Percentiles rank a stretch among this genome's conserved stretches.
phyloP scores from a whole-genome alignment of 208 protist genomes.

The Trypanosoma avium region DNA sequence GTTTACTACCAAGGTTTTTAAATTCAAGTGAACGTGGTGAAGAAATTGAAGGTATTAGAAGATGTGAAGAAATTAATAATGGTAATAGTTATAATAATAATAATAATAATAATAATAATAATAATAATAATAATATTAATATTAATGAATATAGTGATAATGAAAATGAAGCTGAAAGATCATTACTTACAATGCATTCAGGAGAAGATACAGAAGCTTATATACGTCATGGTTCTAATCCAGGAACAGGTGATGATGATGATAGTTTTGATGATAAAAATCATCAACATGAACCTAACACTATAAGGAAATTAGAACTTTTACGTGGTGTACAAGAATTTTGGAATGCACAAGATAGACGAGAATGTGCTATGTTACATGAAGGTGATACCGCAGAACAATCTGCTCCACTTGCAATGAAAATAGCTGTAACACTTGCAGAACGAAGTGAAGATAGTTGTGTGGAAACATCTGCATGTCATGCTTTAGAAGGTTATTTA shows the following conservation, averaged over 20 bases:
- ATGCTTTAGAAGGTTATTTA: slow-evolving; percentile 67
- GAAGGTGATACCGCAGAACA: slow-evolving; percentile 31
- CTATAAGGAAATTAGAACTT: slow-evolving; percentile 84
- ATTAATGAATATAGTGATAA: not conserved
- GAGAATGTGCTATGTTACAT: slow-evolving; percentile 59
- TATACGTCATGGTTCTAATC: slow-evolving; percentile 26
- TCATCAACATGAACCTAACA: slow-evolving; percentile 68
- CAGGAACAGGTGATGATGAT: slow-evolving; percentile 31
- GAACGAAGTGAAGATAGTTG: slow-evolving; percentile 53
- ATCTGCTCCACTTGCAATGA: slow-evolving; percentile 35
- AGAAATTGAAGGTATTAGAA: not conserved
- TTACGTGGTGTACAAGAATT: slow-evolving; percentile 74
- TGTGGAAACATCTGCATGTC: slow-evolving; percentile 64
- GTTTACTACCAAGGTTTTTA: slow-evolving; percentile 25
- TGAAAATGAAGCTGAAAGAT: slow-evolving; percentile 5
- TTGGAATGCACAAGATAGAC: slow-evolving; percentile 77
- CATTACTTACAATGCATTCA: slow-evolving; percentile 31
- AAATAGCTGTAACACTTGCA: slow-evolving; percentile 44
- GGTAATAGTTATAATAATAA: not conserved
- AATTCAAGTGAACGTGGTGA: not conserved
- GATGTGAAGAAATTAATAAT: not conserved
- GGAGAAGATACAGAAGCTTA: slow-evolving; percentile 37
- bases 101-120: not conserved
- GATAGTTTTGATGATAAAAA: slow-evolving; percentile 47
- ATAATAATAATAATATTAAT: not conserved